Conservation (phyloP, 2,329 filamentous ascomycete genomes). For the Aphanocladium album region DNA sequence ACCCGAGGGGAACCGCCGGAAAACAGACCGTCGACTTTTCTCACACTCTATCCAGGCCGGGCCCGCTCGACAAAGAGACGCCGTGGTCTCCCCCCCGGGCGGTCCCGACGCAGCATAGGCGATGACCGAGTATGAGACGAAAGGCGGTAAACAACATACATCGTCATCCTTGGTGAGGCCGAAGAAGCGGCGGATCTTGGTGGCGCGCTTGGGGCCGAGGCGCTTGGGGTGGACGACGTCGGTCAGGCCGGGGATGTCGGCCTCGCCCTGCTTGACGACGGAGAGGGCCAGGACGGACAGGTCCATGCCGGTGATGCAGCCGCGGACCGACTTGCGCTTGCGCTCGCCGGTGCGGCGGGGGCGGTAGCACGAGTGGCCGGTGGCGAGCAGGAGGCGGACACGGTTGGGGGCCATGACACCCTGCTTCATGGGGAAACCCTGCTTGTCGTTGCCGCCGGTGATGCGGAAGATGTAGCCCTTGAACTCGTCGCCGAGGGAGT, state of each 20-base stretch:
- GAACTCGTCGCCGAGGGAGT: conserved; percentile 97
- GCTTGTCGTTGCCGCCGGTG: conserved; percentile 99
- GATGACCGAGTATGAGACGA: conserved; percentile 56
- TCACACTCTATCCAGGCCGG: conserved; percentile 57
- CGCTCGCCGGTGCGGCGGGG: conserved; percentile 96
- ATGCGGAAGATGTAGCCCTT: conserved; percentile 99
- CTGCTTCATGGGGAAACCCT: conserved; percentile 99
- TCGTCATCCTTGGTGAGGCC: conserved; percentile 99
- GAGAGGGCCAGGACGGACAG: conserved; percentile 89
- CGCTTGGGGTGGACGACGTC: conserved; percentile 98
- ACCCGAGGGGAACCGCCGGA: not conserved
- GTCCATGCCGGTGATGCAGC: conserved; percentile 97
- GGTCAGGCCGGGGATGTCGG: conserved; percentile 91
- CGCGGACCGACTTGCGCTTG: conserved; percentile 98
- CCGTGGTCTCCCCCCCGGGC: conserved; percentile 27
- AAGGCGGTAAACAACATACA: conserved; percentile 66
- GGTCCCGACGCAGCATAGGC: conserved; percentile 57
- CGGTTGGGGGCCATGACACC: conserved; percentile 98
- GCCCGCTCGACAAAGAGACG: not conserved
- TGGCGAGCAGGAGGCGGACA: conserved; percentile 93
- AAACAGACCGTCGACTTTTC: conserved; percentile 29
- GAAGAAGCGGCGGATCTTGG: conserved; percentile 99
- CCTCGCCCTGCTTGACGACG: conserved; percentile 97
- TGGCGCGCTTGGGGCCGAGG: conserved; percentile 98
- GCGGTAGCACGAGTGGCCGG: conserved; percentile 99